Percentiles rank a stretch among this genome's conserved stretches.
Conservation (phyloP, 768 basidiomycete species). For the Lepiota brunneoincarnata region DNA sequence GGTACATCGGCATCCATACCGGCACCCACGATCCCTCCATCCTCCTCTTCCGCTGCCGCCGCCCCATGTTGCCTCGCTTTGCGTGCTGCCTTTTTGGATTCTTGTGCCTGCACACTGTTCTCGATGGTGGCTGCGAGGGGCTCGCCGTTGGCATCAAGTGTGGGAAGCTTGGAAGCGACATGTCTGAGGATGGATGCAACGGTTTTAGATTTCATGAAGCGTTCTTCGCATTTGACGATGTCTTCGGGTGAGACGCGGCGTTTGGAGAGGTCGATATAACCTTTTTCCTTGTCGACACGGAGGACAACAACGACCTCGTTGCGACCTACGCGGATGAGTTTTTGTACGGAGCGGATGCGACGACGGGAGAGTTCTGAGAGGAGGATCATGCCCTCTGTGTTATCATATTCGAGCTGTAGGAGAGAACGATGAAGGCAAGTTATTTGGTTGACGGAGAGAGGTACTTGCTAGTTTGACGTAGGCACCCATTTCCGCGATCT, state of each 20-base stretch:
- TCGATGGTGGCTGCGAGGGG: slow-evolving; percentile 21
- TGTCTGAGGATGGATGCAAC: slow-evolving; percentile 92
- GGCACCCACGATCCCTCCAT: slow-evolving; percentile 33
- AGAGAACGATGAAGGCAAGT: neutral
- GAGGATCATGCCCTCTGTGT: slow-evolving; percentile 99
- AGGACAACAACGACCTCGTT: slow-evolving; percentile 99
- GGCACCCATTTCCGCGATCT: slow-evolving; percentile 99
- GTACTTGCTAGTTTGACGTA: slow-evolving; percentile 91
- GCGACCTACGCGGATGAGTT: slow-evolving; percentile 93
- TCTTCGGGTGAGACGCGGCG: slow-evolving; percentile 97
- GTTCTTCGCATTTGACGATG: slow-evolving; percentile 97
- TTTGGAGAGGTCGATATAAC: slow-evolving; percentile 99
- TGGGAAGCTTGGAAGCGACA: slow-evolving; percentile 79
- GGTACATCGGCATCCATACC: slow-evolving; percentile 33
- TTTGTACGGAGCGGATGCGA: slow-evolving; percentile 96
- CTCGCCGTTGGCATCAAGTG: slow-evolving; percentile 36
- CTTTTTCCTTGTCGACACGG: slow-evolving; percentile 98
- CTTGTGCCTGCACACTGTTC: slow-evolving; percentile 42
- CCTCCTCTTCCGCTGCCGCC: slow-evolving; percentile 27
- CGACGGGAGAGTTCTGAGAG: slow-evolving; percentile 96
- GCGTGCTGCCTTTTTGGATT: slow-evolving; percentile 42
- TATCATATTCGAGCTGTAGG: slow-evolving; percentile 94
- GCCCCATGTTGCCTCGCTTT: slow-evolving; percentile 40
- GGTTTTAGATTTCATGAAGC: slow-evolving; percentile 96
- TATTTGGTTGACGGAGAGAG: neutral